phyloP scores from a whole-genome alignment of 75 land plant species.

The Selaginella moellendorffii region DNA sequence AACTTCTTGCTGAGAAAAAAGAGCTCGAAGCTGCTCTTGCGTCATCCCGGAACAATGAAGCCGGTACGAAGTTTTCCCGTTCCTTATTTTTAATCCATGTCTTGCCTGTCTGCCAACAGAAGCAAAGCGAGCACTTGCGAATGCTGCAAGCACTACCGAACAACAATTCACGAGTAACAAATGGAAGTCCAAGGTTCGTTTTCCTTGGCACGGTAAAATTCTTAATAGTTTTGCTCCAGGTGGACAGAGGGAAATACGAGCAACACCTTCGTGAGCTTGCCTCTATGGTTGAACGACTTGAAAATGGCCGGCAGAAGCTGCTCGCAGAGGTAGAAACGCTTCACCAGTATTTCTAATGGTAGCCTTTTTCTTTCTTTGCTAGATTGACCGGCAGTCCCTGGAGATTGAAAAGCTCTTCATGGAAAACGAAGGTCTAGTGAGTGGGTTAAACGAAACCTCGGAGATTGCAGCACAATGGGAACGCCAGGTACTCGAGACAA shows the following conservation, averaged over 20 bases:
- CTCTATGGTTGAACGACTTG: slow-evolving; percentile 78
- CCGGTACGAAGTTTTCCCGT: background rate
- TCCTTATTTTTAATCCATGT: background rate
- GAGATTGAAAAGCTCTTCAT: slow-evolving; percentile 90
- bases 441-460: slow-evolving; percentile 43
- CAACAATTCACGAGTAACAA: background rate
- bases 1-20: slow-evolving; percentile 5
- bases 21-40: slow-evolving; percentile 3
- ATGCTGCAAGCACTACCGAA: background rate
- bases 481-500: slow-evolving; percentile 82
- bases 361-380: slow-evolving; percentile 10
- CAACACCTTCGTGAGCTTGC: slow-evolving; percentile 84
- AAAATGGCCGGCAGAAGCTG: slow-evolving; percentile 79
- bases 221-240: background rate
- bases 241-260: slow-evolving; percentile 29
- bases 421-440: slow-evolving; percentile 57
- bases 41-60: background rate
- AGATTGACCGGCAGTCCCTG: slow-evolving; percentile 87
- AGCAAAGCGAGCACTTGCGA: background rate
- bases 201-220: background rate
- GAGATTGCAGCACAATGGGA: slow-evolving; percentile 58
- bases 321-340: slow-evolving; percentile 49
- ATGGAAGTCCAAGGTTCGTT: slow-evolving; percentile 12
- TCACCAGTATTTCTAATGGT: background rate
- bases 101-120: background rate